These are phyloP conservation scores for Hypoxylon sp. DNA, from an alignment of 2,329 filamentous ascomycete genomes.

Conservation along the genomic window DNA sequence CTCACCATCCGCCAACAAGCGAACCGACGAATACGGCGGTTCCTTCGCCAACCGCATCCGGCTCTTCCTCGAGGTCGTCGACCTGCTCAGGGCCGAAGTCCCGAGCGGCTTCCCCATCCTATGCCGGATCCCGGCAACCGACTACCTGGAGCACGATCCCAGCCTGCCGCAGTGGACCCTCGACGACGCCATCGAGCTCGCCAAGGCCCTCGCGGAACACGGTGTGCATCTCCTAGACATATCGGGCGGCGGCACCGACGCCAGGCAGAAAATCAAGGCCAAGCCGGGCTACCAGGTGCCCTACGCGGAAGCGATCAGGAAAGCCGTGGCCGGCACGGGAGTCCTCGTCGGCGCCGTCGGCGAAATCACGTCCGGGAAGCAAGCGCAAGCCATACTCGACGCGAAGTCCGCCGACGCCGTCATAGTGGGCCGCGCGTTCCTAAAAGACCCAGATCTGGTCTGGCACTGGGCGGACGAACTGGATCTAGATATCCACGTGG, in stretches of 20 bases:
- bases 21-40: conserved; percentile 63
- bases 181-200: conserved; percentile 73
- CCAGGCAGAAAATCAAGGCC: conserved; percentile 66
- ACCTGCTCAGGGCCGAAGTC: conserved; percentile 39
- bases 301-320: conserved; percentile 78
- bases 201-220: conserved; percentile 70
- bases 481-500: conserved; percentile 67
- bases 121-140: conserved; percentile 78
- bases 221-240: conserved; percentile 84
- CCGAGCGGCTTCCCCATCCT: conserved; percentile 67
- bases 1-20: conserved; percentile 58
- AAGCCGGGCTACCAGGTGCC: conserved; percentile 78
- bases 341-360: conserved; percentile 70
- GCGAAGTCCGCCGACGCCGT: conserved; percentile 65
- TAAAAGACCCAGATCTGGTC: conserved; percentile 72
- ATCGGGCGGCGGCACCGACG: conserved; percentile 74
- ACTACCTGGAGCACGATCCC: conserved; percentile 76
- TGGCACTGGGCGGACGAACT: conserved; percentile 73
- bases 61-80: conserved; percentile 47
- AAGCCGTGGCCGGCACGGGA: conserved; percentile 72
- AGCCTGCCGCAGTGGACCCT: conserved; percentile 74
- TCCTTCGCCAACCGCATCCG: conserved; percentile 59
- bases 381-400: conserved; percentile 68
- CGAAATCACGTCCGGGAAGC: conserved; percentile 66
- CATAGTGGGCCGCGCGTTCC: conserved; percentile 70